Base-by-base conservation (phyloP, 441 rosid genomes). In the Corymbia citriodora region DNA sequence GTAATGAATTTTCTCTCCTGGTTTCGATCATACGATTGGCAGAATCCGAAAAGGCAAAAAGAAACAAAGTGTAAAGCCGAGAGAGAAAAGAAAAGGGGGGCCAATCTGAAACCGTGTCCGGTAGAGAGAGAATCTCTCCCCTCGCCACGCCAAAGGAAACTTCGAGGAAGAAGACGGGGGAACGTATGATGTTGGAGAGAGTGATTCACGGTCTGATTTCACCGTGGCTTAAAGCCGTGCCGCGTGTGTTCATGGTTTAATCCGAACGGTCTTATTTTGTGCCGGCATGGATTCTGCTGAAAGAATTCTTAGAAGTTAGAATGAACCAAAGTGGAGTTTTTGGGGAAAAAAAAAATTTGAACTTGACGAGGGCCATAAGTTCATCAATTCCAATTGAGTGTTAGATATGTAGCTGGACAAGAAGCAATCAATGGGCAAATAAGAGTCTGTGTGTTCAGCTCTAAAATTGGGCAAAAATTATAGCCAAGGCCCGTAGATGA, bases 401-500 rank as follows among this genome's bases (percentile, higher is more conserved):
- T 7, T 23, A 11, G n/a, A 45, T 23, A 0, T 12, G 23, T 2
- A 45, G 6, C 40, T 79, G 52, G 29, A 23, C 14, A 16, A 79
- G 52, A 40, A 79, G 29, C 1, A 2, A 2, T 79, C 85, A 1
- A 79, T 79, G 3, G 50, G 52, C n/a, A 45, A 11, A 79, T 40
- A 6, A 7, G 0, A 79, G 5, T 74, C 8, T 33, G 1, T 12
- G n/a, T 12, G 85, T 12, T 2, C 8, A 10, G 8, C 85, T 13
- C 21, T 79, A 45, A 13, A 79, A 7, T 40, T 23, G 29, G 10
- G 85, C 0, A 17, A 23, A 40, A 12, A 40, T 79, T 40, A 21
- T 45, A 40, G 85, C 29, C 0, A 0, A 45, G 17, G 6, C 2
- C 0, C 0, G 1, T 1, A 0, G 6, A 79, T 40, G 10, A 79